These are phyloP conservation scores for Fusarium marasasianum DNA, from an alignment of 2,329 filamentous ascomycete genomes.

Conservation along the genomic window DNA sequence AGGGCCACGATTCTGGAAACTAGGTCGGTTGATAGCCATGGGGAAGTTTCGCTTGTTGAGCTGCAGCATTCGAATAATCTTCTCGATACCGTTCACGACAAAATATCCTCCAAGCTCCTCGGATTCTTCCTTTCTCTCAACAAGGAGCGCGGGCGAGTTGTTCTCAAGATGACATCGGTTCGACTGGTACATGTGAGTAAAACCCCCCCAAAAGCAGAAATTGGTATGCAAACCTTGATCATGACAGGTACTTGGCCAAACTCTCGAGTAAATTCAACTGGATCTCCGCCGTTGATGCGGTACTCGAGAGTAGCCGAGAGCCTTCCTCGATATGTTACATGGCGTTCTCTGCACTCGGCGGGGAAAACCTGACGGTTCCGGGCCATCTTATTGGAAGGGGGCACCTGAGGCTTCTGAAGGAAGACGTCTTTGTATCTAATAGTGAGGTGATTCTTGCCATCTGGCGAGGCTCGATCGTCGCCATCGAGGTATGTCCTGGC, in stretches of 20 bases:
- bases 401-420: constrained; percentile 83
- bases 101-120: constrained; percentile 98
- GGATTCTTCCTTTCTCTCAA: constrained; percentile 90
- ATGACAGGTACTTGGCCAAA: constrained; percentile 92
- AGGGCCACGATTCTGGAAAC: constrained; percentile 86
- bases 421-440: constrained; percentile 84
- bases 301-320: constrained; percentile 86
- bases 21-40: constrained; percentile 90
- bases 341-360: constrained; percentile 92
- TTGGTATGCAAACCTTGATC: constrained; percentile 74
- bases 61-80: constrained; percentile 91
- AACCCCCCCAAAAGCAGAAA: not conserved
- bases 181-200: constrained; percentile 63
- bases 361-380: constrained; percentile 87
- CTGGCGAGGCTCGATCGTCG: constrained; percentile 67
- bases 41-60: constrained; percentile 93
- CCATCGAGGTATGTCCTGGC: constrained; percentile 88
- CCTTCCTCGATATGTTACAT: constrained; percentile 89
- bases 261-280: constrained; percentile 83
- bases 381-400: constrained; percentile 83
- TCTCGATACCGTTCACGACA: constrained; percentile 96
- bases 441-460: constrained; percentile 76
- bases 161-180: constrained; percentile 91
- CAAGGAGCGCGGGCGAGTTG: constrained; percentile 82
- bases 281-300: constrained; percentile 85